A percentile compares a stretch with the other conserved stretches of the same genome.
Evolutionary conservation across 805 yeast species (phyloP).

Genomic region (Candida hispaniensis): DNA sequence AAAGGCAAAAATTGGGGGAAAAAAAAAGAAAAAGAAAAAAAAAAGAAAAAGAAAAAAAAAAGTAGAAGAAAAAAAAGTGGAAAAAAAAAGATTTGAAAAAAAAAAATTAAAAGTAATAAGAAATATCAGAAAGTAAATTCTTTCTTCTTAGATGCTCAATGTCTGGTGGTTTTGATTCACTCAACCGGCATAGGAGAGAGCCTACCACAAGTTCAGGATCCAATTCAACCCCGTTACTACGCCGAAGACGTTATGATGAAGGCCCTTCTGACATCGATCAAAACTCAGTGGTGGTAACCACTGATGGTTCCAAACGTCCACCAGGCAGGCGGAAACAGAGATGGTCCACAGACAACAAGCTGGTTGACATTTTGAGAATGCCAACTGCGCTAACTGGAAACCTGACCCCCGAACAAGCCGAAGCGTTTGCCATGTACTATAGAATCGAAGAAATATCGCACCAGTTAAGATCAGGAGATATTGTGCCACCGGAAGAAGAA

Average conservation of each 20-base stretch:
- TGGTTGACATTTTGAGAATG: slow-evolving; percentile 24
- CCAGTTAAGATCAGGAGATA: slow-evolving; percentile 41
- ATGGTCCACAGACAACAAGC: slow-evolving; percentile 27
- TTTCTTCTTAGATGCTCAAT: too few relatives aligned
- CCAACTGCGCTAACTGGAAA: slow-evolving; percentile 39
- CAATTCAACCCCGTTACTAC: slow-evolving; percentile 12
- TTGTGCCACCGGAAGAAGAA: slow-evolving; percentile 38
- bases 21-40: too few relatives aligned
- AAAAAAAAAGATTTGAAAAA: too few relatives aligned
- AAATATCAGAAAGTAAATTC: too few relatives aligned
- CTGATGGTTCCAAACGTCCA: slow-evolving; percentile 13
- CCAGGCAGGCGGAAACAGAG: slow-evolving; percentile 21
- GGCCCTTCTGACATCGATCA: slow-evolving; percentile 13
- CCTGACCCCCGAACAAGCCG: slow-evolving; percentile 67
- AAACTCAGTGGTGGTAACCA: slow-evolving; percentile 10
- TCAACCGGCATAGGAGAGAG: too few relatives aligned
- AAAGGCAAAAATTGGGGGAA: too few relatives aligned
- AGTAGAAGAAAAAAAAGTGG: too few relatives aligned
- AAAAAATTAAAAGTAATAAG: too few relatives aligned
- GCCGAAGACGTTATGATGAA: slow-evolving; percentile 16
- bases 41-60: too few relatives aligned
- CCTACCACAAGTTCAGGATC: too few relatives aligned
- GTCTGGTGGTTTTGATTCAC: too few relatives aligned
- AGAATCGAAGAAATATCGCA: slow-evolving; percentile 74
- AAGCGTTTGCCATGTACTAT: slow-evolving; percentile 51